Conservation (phyloP, 179 eudicot species). For the Amaranthus tricolor region DNA sequence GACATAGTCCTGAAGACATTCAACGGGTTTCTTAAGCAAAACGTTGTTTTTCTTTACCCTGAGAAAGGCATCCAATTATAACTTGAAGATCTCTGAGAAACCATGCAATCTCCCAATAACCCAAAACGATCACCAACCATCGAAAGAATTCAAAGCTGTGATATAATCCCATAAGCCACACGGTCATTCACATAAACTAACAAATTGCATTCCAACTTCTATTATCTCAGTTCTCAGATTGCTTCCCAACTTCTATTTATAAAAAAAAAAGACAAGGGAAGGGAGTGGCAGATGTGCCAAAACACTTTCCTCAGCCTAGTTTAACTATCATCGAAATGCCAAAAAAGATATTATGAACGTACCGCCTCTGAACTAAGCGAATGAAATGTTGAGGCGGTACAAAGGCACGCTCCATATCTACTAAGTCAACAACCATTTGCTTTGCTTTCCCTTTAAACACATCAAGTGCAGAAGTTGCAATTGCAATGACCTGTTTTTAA, state of each 20-base stretch:
- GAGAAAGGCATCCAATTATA: not conserved
- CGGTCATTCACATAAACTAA: not conserved
- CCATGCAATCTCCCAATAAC: not conserved
- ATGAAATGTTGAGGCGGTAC: constrained; percentile 99
- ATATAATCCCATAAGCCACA: not conserved
- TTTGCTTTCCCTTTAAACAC: constrained; percentile 87
- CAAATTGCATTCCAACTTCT: not conserved
- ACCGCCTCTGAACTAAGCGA: constrained; percentile 99
- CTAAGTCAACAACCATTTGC: constrained; percentile 96
- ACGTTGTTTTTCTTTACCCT: not conserved
- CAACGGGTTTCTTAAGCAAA: not conserved
- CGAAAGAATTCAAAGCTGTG: too few relatives aligned
- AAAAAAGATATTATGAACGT: constrained; percentile 22
- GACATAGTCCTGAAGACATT: not conserved
- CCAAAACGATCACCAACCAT: not conserved
- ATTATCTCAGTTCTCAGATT: not conserved
- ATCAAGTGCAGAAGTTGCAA: constrained; percentile 88
- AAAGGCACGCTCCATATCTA: constrained; percentile 99
- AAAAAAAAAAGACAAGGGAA: too few relatives aligned
- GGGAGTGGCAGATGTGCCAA: not conserved
- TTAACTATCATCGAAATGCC: not conserved
- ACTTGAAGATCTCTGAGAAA: not conserved
- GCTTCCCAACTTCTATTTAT: not conserved
- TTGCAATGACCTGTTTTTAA: constrained; percentile 71
- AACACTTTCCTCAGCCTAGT: not conserved